Conservation (phyloP, 345 rosid genomes). For the Moricandia arvensis region DNA sequence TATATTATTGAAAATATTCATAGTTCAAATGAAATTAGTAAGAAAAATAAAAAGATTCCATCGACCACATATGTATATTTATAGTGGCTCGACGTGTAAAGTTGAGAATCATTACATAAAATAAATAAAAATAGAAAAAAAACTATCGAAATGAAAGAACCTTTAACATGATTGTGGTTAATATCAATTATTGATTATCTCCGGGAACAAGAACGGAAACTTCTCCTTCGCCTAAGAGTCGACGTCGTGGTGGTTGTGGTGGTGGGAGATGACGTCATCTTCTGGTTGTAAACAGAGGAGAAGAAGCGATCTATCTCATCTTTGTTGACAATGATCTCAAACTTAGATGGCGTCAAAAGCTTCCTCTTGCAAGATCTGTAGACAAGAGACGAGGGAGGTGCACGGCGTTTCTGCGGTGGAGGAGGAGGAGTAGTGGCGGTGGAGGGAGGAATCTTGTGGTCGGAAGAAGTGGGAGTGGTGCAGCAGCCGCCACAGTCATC, state of each 20-base stretch:
- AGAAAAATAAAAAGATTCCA: constrained; percentile 23
- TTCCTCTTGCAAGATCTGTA: constrained; percentile 38
- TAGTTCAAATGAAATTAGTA: not conserved
- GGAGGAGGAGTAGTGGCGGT: constrained; percentile 40
- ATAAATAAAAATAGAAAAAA: constrained; percentile 16
- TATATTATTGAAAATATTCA: not conserved
- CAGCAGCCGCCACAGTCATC: constrained; percentile 20
- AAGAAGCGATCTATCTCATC: constrained; percentile 37
- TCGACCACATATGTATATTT: constrained; percentile 28
- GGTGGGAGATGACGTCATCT: constrained; percentile 10
- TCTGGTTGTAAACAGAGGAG: constrained; percentile 30
- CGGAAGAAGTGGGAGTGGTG: constrained; percentile 39
- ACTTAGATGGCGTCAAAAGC: constrained; percentile 34
- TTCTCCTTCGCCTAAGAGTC: constrained; percentile 23
- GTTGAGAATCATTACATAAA: constrained; percentile 29
- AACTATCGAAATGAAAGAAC: constrained; percentile 32
- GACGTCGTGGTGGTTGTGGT: constrained; percentile 3
- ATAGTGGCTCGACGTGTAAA: constrained; percentile 38
- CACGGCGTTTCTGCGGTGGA: constrained; percentile 34
- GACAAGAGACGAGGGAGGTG: constrained; percentile 19
- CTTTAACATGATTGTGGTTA: constrained; percentile 22
- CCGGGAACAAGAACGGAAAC: constrained; percentile 34
- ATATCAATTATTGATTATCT: constrained; percentile 24
- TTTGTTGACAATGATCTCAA: constrained; percentile 30
- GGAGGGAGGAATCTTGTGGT: constrained; percentile 36